These are phyloP conservation scores for Handroanthus guayacan DNA, from an alignment of 257 asterid species.

Conservation along the genomic window DNA sequence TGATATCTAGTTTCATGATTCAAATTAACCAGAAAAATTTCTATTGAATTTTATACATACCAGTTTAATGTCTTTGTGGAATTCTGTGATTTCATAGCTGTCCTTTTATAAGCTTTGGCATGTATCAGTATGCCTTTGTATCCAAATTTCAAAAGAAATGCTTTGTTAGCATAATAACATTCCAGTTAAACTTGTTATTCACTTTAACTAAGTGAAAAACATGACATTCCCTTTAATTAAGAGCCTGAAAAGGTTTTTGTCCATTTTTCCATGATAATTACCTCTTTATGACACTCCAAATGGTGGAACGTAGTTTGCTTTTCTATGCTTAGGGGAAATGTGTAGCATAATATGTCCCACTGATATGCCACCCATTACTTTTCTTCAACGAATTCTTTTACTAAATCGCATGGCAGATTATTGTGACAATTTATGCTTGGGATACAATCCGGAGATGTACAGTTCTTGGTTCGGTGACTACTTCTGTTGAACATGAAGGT, in stretches of 20 bases:
- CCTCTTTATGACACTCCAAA: background rate
- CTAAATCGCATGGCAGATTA: constrained; percentile 65
- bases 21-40: background rate
- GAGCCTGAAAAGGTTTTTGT: background rate
- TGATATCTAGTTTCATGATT: constrained; percentile 18
- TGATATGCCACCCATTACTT: background rate
- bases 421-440: constrained; percentile 87
- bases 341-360: too few species aligned
- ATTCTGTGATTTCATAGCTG: constrained; percentile 2
- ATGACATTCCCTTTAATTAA: too few species aligned
- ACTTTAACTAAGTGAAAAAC: too few species aligned
- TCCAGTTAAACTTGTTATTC: background rate
- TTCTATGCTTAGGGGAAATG: background rate
- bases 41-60: constrained; percentile 1
- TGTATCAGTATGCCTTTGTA: constrained; percentile 5
- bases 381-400: constrained; percentile 39
- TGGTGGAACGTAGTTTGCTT: background rate
- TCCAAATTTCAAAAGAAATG: background rate
- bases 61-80: constrained; percentile 21
- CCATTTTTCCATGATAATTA: background rate
- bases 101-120: constrained; percentile 10
- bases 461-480: constrained; percentile 82
- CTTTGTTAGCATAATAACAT: constrained; percentile 9
- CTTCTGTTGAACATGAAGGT: constrained; percentile 74
- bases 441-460: constrained; percentile 88